phyloP scores from a whole-genome alignment of 441 rosid genomes.

The Biscutella laevigata region DNA sequence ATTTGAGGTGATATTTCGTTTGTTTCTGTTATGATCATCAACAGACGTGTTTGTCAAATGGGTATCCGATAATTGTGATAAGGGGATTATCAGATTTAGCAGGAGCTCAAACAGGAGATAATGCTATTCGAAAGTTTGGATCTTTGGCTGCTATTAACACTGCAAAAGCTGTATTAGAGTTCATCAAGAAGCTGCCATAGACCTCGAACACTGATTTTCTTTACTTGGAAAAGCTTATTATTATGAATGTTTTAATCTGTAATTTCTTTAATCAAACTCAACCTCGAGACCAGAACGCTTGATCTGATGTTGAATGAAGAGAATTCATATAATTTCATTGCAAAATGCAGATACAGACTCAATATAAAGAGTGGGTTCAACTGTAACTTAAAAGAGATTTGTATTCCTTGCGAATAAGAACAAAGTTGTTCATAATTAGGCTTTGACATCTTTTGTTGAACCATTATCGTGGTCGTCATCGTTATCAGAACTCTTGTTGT shows the following conservation, averaged over 20 bases:
- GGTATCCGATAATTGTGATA: conserved; percentile 33
- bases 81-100: conserved; percentile 41
- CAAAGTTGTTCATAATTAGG: background rate
- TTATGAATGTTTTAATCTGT: background rate
- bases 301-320: background rate
- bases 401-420: background rate
- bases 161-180: conserved; percentile 18
- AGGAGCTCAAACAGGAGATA: conserved; percentile 35
- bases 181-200: conserved; percentile 14
- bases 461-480: conserved; percentile 12
- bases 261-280: background rate
- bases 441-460: conserved; percentile 8
- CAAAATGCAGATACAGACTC: background rate
- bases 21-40: background rate
- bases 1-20: background rate
- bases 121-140: conserved; percentile 20
- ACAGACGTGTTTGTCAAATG: conserved; percentile 25
- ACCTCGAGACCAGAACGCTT: too few relatives aligned
- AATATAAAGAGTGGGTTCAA: background rate
- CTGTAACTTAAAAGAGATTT: background rate
- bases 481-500: background rate
- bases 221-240: background rate
- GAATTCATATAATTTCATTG: background rate
- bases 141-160: conserved; percentile 24
- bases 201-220: background rate